Evolutionary conservation across 2,329 filamentous ascomycete species (phyloP), one percentile per base, ranked within the genome.

Genomic region (Exutisphaerella laricina): DNA sequence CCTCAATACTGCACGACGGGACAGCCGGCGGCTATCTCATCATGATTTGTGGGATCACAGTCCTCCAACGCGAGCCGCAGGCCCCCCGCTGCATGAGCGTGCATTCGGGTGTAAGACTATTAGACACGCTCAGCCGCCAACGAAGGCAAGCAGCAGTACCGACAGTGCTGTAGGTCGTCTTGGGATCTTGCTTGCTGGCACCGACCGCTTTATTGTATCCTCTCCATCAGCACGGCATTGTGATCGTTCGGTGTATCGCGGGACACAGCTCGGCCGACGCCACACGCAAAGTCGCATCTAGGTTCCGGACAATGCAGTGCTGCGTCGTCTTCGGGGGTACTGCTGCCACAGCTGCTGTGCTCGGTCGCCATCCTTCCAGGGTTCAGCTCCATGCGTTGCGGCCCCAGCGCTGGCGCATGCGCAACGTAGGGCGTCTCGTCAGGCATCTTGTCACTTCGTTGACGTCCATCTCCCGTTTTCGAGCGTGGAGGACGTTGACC

Each of bases 281-380:
- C n/a, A n/a, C n/a, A n/a, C n/a, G n/a, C n/a, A n/a, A 5, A 20
- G 14, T 21, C n/a, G 32, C 22, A 20, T n/a, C 22, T 20, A 21
- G 17, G 32, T 35, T 35, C 14, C 32, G 32, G 32, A 35, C 32
- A 22, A 35, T 35, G 32, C 32, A 26, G n/a, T n/a, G n/a, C 23
- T 26, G 23, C 23, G 22, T 22, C 17, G 20, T n/a, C 7, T 2
- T 22, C 17, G 17, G 20, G 5, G 10, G 12, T 26, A 12, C 23
- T 6, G 6, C 23, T 26, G n/a, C n/a, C n/a, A n/a, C n/a, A n/a
- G n/a, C n/a, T n/a, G n/a, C n/a, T n/a, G n/a, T n/a, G n/a, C n/a
- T n/a, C n/a, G n/a, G n/a, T n/a, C n/a, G n/a, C n/a, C n/a, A n/a
- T n/a, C n/a, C n/a, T n/a, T n/a, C n/a, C n/a, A n/a, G n/a, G n/a